Evolutionary conservation across 805 yeast species (phyloP).

Genomic region (Jamesozyma gamospora): DNA sequence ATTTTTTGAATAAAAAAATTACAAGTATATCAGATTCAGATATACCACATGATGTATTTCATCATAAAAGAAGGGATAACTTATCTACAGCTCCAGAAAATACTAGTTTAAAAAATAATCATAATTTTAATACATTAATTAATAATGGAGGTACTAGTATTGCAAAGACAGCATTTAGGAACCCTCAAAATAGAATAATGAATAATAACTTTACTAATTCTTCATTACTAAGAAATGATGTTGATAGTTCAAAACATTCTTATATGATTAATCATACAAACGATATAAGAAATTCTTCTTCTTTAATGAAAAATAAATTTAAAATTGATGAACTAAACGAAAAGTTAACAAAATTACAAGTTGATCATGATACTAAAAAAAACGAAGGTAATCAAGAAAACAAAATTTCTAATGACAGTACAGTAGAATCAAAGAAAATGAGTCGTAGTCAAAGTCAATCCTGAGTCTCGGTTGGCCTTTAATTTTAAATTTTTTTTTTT

Average conservation of each 20-base stretch:
- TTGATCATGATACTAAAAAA: background rate
- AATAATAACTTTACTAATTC: background rate
- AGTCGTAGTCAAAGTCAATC: slow-evolving; percentile 15
- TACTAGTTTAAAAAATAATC: background rate
- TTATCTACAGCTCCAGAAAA: slow-evolving; percentile 1
- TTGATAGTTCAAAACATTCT: background rate
- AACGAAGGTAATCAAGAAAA: background rate
- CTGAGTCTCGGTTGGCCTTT: no score
- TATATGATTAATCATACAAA: background rate
- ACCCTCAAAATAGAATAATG: background rate
- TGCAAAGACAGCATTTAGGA: background rate
- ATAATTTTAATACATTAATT: background rate
- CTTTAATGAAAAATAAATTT: slow-evolving; percentile 1
- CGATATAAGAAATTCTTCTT: background rate
- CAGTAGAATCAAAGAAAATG: slow-evolving; percentile 2
- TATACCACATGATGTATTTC: background rate
- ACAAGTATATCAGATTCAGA: slow-evolving; percentile 7
- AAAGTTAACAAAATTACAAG: slow-evolving; percentile 20
- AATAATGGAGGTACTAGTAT: background rate
- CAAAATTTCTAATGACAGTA: background rate
- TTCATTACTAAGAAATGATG: background rate
- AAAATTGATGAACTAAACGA: slow-evolving; percentile 27
- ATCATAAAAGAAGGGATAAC: background rate
- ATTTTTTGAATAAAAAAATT: slow-evolving; percentile 9
- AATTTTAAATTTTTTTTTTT: no score